Evolutionary conservation across 2,329 filamentous ascomycete genomes (phyloP).

Genomic region (Helicocarpus griseus): DNA sequence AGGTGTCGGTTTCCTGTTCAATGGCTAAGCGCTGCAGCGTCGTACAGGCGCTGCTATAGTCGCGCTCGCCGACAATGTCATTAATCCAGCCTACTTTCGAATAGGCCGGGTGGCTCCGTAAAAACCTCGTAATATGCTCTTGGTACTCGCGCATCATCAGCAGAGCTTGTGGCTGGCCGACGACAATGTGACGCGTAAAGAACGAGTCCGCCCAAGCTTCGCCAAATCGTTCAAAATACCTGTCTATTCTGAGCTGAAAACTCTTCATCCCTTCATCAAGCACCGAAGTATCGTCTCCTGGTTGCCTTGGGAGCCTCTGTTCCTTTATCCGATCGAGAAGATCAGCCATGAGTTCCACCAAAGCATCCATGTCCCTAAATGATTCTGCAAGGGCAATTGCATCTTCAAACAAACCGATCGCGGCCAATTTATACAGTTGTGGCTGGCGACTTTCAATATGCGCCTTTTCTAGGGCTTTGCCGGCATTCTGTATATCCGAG

Average conservation of each 20-base stretch:
- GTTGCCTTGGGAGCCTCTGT: conserved; percentile 12
- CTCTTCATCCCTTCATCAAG: conserved; percentile 21
- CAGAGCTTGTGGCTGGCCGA: conserved; percentile 56
- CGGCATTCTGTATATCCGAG: conserved; percentile 39
- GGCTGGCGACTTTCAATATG: conserved; percentile 36
- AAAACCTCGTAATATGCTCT: conserved; percentile 64
- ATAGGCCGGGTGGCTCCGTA: conserved; percentile 61
- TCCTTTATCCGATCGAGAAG: conserved; percentile 29
- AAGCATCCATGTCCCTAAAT: conserved; percentile 52
- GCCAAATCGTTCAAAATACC: conserved; percentile 43
- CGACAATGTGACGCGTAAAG: conserved; percentile 66
- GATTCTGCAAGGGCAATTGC: conserved; percentile 54
- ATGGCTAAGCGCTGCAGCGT: conserved; percentile 62
- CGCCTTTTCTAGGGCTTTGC: conserved; percentile 36
- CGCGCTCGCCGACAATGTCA: conserved; percentile 65
- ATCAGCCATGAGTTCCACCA: conserved; percentile 43
- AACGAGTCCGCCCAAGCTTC: conserved; percentile 54
- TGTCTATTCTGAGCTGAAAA: conserved; percentile 25
- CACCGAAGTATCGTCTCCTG: conserved; percentile 9
- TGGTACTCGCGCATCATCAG: conserved; percentile 62
- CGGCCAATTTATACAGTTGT: conserved; percentile 38
- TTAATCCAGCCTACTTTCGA: conserved; percentile 91
- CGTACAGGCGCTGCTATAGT: conserved; percentile 63
- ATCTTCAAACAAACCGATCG: conserved; percentile 46
- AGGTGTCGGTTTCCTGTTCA: conserved; percentile 65